Conservation (phyloP, 1,139 yeast species). For the Debaryomycetaceae sp. region DNA sequence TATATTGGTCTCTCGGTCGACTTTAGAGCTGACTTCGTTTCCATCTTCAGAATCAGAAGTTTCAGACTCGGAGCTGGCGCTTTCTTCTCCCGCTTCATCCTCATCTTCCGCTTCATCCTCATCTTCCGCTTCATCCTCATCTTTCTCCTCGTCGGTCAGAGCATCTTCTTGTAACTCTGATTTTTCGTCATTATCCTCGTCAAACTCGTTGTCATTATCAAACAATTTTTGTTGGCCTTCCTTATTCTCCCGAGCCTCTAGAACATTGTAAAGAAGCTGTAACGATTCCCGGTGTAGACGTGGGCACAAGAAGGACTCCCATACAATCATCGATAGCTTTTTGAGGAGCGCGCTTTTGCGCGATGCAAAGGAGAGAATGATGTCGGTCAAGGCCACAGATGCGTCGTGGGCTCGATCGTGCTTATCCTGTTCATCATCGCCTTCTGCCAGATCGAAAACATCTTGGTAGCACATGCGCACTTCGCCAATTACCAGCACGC, state of each 20-base stretch:
- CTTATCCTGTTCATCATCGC: conserved; percentile 13
- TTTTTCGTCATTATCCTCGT: conserved; percentile 20
- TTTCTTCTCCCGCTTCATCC: conserved; percentile 9
- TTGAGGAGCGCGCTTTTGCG: conserved; percentile 64
- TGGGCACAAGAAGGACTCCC: conserved; percentile 48
- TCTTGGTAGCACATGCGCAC: conserved; percentile 43
- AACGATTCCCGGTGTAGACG: conserved; percentile 13
- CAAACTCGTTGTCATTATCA: conserved; percentile 27
- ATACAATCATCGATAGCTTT: conserved; percentile 60
- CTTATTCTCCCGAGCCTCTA: conserved; percentile 66
- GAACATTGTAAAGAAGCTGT: conserved; percentile 22
- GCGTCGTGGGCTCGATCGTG: conserved; percentile 19
- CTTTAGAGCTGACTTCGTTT: conserved; percentile 2
- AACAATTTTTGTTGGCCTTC: conserved; percentile 74
- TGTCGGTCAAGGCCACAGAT: conserved; percentile 63
- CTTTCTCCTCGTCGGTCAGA: conserved; percentile 18
- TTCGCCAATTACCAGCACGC: conserved; percentile 67
- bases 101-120: conserved; percentile 19
- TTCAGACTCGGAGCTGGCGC: conserved; percentile 8
- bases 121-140: conserved; percentile 17
- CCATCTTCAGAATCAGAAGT: conserved; percentile 2
- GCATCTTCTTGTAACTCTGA: conserved; percentile 21
- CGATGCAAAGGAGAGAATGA: conserved; percentile 63
- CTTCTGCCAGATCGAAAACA: conserved; percentile 8
- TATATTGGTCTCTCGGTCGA: conserved; percentile 48